These are phyloP conservation scores for Oryza officinalis DNA, from an alignment of 176 grass and related monocot species.

Conservation along the genomic window DNA sequence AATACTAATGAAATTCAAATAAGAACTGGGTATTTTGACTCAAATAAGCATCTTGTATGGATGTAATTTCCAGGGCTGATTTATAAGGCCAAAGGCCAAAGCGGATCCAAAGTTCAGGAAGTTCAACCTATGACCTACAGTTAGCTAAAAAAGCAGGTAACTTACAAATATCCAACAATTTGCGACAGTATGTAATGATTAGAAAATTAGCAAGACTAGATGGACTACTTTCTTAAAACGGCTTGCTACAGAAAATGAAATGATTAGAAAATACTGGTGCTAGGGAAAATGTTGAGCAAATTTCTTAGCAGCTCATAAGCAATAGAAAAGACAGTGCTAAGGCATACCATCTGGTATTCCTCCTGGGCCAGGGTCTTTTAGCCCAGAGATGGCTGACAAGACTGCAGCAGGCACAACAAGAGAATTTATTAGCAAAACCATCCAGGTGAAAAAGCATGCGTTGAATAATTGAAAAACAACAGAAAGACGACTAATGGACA, in stretches of 20 bases:
- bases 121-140: neutral
- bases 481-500: neutral
- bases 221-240: neutral
- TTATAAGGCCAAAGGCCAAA: neutral
- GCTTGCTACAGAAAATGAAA: neutral
- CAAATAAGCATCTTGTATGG: no score
- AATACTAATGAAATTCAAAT: neutral
- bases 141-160: neutral
- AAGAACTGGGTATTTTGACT: no score
- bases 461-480: neutral
- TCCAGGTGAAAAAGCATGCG: neutral
- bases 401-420: slow-evolving; percentile 42
- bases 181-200: neutral
- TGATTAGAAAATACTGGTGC: neutral
- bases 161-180: neutral
- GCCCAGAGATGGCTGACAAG: slow-evolving; percentile 60
- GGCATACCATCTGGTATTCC: slow-evolving; percentile 52
- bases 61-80: no score
- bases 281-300: neutral
- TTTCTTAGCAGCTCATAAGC: neutral
- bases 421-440: slow-evolving; percentile 14
- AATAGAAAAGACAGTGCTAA: neutral
- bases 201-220: slow-evolving; percentile 21
- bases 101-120: neutral
- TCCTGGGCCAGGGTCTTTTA: slow-evolving; percentile 30